These are phyloP conservation scores for Triticum dicoccoides DNA, from an alignment of 176 grass and related monocot genomes.

Conservation along the genomic window DNA sequence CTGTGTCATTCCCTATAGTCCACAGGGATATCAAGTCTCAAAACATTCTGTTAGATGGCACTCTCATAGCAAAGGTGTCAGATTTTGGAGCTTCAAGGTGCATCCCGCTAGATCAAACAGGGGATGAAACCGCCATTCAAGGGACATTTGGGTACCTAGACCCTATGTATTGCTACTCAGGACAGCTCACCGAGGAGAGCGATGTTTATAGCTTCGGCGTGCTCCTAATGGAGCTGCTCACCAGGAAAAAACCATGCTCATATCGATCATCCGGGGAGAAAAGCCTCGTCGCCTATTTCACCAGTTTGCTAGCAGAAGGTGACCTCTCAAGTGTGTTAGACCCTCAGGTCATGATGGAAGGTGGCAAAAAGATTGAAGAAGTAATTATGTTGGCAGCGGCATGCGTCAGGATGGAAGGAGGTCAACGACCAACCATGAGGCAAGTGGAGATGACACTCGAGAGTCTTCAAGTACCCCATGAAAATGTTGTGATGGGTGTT, in stretches of 20 bases:
- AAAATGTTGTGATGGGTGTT: background rate
- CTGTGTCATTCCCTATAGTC: background rate
- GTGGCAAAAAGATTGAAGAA: background rate
- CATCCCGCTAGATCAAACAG: constrained; percentile 42
- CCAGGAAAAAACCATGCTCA: constrained; percentile 31
- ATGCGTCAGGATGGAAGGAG: constrained; percentile 30
- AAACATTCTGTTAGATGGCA: constrained; percentile 18
- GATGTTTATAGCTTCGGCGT: constrained; percentile 53
- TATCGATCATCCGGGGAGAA: background rate
- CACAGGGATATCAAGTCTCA: constrained; percentile 36
- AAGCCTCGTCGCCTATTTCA: background rate
- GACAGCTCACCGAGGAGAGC: constrained; percentile 49
- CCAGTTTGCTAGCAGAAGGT: background rate
- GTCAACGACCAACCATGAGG: constrained; percentile 21
- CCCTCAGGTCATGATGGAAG: background rate
- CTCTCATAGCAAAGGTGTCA: constrained; percentile 36
- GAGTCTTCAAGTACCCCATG: background rate
- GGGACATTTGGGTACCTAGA: constrained; percentile 59
- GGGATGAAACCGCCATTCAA: constrained; percentile 41
- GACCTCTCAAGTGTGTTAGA: background rate
- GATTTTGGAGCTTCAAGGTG: constrained; percentile 66
- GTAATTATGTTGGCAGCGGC: constrained; percentile 13
- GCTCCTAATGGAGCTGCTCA: constrained; percentile 54
- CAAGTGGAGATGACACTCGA: constrained; percentile 23
- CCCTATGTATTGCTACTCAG: constrained; percentile 44